Conservation (phyloP, 2,329 filamentous ascomycete species). For the Claviceps africana region DNA sequence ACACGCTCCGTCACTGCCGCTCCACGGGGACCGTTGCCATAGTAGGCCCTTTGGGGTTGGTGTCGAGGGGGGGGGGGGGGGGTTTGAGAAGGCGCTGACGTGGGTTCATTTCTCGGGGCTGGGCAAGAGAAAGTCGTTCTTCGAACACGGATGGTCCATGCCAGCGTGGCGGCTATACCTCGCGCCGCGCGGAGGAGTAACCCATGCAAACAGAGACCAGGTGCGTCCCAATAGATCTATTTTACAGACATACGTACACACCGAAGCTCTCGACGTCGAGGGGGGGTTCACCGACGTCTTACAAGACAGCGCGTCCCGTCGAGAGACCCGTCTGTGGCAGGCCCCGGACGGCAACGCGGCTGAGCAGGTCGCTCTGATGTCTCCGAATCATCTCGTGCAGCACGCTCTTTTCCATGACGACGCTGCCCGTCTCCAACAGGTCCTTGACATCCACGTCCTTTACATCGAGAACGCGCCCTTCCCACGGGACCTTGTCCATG, state of each 20-base stretch:
- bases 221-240: neutral
- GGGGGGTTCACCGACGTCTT: neutral
- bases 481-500: constrained; percentile 46
- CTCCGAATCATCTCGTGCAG: constrained; percentile 58
- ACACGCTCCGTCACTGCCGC: no score
- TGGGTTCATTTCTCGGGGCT: no score
- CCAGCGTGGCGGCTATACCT: no score
- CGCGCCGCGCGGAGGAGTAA: neutral
- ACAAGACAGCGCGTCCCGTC: constrained; percentile 14
- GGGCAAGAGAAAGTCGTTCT: no score
- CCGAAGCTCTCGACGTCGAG: neutral
- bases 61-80: no score
- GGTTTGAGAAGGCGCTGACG: no score
- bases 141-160: no score
- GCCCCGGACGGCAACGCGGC: constrained; percentile 31
- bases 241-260: neutral
- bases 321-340: constrained; percentile 19
- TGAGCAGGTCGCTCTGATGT: constrained; percentile 55
- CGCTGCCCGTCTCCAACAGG: constrained; percentile 65
- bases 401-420: constrained; percentile 76
- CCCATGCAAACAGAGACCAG: neutral
- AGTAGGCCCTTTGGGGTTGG: no score
- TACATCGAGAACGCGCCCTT: constrained; percentile 55
- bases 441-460: constrained; percentile 94
- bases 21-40: no score